Percentiles rank a stretch among this genome's conserved stretches.
phyloP scores from a whole-genome alignment of 306 rosid species.

The Prunus salicina region DNA sequence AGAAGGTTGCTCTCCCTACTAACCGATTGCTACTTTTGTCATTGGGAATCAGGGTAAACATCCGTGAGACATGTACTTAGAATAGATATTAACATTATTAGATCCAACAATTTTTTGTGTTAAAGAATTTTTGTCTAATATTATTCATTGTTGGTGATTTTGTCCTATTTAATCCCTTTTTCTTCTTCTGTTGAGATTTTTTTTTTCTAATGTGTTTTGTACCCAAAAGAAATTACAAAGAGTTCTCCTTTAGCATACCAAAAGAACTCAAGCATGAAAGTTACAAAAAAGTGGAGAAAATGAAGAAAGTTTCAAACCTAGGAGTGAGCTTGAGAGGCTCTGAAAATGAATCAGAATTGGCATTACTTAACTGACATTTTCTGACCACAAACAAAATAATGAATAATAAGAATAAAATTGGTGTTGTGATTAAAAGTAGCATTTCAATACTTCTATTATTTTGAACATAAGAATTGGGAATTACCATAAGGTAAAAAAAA shows the following conservation, averaged over 20 bases:
- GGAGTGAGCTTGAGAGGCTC: no score
- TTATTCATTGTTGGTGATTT: background rate
- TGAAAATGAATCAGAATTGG: no score
- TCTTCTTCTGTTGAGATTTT: background rate
- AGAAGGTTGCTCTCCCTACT: background rate
- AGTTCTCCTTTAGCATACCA: no score
- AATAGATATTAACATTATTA: background rate
- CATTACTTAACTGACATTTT: no score
- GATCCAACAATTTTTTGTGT: no score
- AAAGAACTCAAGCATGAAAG: no score
- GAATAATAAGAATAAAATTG: background rate
- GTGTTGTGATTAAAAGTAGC: background rate
- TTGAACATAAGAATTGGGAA: slow-evolving; percentile 1
- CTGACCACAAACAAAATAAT: background rate
- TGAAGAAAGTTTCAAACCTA: no score
- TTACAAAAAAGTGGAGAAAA: no score
- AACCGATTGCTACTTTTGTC: background rate
- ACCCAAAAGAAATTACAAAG: no score
- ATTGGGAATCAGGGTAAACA: background rate
- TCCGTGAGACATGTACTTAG: no score
- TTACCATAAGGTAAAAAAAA: background rate
- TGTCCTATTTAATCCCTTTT: background rate
- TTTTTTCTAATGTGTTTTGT: no score
- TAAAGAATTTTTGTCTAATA: background rate
- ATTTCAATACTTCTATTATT: background rate